Percentiles rank a stretch among this genome's conserved stretches.
These are phyloP conservation scores for Colletotrichum horii DNA, from an alignment of 2,329 filamentous ascomycete species.

Conservation along the genomic window DNA sequence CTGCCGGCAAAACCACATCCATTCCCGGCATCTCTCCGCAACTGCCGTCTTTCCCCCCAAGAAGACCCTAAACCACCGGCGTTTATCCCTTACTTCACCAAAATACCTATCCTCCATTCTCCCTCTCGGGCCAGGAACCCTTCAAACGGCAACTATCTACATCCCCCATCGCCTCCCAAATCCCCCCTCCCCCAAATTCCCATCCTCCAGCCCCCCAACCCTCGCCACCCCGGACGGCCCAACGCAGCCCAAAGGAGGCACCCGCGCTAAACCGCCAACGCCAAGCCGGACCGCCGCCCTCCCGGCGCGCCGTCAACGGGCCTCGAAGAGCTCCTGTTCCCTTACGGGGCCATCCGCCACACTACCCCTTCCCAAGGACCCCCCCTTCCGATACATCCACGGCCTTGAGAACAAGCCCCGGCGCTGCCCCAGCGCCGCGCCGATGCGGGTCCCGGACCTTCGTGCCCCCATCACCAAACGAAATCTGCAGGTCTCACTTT, in stretches of 20 bases:
- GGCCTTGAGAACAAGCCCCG: background rate
- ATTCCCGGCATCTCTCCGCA: background rate
- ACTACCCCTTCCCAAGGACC: background rate
- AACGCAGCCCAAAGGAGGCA: background rate
- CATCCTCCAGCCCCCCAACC: background rate
- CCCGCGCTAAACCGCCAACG: background rate
- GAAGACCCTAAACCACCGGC: background rate
- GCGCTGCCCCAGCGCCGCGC: background rate
- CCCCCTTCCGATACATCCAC: background rate
- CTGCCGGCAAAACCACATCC: background rate
- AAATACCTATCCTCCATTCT: background rate
- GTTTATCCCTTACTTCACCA: background rate
- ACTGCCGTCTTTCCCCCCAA: background rate
- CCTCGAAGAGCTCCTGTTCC: background rate
- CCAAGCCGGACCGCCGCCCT: constrained; percentile 10
- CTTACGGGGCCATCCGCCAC: background rate
- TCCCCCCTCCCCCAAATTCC: too few species aligned
- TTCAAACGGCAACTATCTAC: background rate
- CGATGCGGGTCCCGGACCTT: background rate
- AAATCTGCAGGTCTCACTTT: background rate
- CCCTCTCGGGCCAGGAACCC: background rate
- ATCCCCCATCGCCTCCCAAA: background rate
- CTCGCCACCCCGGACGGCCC: background rate
- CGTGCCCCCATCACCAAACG: background rate
- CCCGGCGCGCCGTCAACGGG: background rate